Evolutionary conservation across 164 flowering plant genomes (phyloP), one percentile per base, ranked within the genome.

Genomic region (Aristolochia contorta): DNA sequence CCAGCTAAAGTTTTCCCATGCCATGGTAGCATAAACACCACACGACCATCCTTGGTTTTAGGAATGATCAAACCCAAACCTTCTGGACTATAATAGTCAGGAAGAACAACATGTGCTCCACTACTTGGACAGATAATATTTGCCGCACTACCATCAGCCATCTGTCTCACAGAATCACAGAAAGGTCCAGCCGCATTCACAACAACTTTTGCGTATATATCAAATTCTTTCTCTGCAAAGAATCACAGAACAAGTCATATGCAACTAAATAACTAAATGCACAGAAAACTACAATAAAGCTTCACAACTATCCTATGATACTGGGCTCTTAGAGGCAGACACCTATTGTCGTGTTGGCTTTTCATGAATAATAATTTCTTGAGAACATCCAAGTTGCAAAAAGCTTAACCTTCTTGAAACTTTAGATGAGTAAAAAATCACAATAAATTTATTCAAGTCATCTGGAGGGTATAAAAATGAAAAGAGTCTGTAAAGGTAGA

Each of bases 41-140:
- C 96, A 64, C 97, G 91, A 0, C 99, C 99, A 80, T 94, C 99
- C 77, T 91, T 94, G 37, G 99, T 94, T 77, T 94, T 94, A 47
- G 99, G 99, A 75, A 94, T 97, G 64, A 94, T 91, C 65, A 94
- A 76, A 23, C 97, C 99, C 99, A 94, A 88, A 37, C 99, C 97
- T 49, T 94, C 93, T 1, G 97, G 99, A 57, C 97, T 88, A 76
- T 94, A 94, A 70, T 94, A 94, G 74, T 94, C 99, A 59, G 99
- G 99, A 25, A 91, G 96, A 67, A 91, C 80, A 47, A 94, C 75
- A 71, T 94, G 99, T 18, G 91, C 97, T 49, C 99, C 99, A 65
- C 99, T 94, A 78, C 99, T 94, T 21, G 99, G 93, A 74, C 82
- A 80, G 61, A 94, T 94, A 78, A 94, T 94, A 8, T 71, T 60